Evolutionary conservation across 352 stramenopile species (phyloP), one percentile per base, ranked within the genome.

Genomic region (Globisporangium mamillatum): DNA sequence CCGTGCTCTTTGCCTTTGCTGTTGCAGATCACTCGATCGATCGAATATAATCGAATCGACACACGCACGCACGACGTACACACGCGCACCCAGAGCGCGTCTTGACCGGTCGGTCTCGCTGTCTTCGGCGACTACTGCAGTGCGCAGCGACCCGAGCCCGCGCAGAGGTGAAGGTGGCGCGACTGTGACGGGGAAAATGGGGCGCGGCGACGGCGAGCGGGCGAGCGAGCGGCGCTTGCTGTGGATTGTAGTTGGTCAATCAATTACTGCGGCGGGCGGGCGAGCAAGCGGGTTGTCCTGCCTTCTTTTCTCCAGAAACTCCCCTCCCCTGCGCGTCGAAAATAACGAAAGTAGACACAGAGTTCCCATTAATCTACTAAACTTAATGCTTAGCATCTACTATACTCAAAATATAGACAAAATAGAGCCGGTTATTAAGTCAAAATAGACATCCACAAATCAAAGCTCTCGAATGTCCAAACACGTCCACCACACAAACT

Each of bases 191-290:
- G 56, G 56, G 56, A 24, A 62, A 50, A 10, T n/a, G 56, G 27
- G 56, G 32, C 10, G 32, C 56, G 56, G 56, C 56, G 29, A 61
- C 55, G 29, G 55, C 55, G 56, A 62, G 29, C 36, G 36, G 3
- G 12, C 36, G 36, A 44, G 12, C 36, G 56, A 50, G 32, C 56
- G 56, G n/a, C 34, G 56, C 56, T 56, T 56, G 50, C 50, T 56
- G 56, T 62, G 36, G n/a, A 32, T 22, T 38, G 53, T 38, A 62
- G 56, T 29, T 48, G 56, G 56, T 62, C 56, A 62, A 62, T 62
- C 56, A 62, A 62, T 62, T 50, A 62, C 29, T 62, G n/a, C 27
- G 27, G 20, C 50, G 50, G 27, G 20, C 50, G 50, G 18, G 44
- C 44, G 44, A 7, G 44, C 44, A 56, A 22, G 56, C 56, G 7